Base-by-base conservation (phyloP, 164 flowering plant genomes). In the Hamamelis virginiana region DNA sequence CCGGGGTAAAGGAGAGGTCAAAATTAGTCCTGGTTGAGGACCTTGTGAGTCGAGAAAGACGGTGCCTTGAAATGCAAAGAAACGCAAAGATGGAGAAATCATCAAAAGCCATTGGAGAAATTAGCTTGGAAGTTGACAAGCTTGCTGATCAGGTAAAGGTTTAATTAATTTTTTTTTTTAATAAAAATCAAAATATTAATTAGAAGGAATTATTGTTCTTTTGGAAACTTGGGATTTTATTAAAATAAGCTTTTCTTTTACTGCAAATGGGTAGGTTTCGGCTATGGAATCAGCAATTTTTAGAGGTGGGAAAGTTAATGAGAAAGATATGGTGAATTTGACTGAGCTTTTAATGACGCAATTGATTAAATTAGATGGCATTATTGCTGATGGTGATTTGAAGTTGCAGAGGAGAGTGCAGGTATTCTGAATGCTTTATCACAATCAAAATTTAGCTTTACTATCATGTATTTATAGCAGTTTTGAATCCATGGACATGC, bases 1-100 rank as follows among this genome's bases (percentile, higher is more conserved):
- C 46, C 18, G 75, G 84, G 3, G 84, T 86, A 14, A 86, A 79
- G 57, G 70, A 86, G 47, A 73, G 81, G 48, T 86, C 89, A 0
- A 86, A 79, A 28, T 50, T 86, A 1, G 78, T 82, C 25, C 51
- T 86, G 19, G 9, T 76, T 48, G 85, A 80, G 62, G 89, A 85
- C 69, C 52, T 67, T 26, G 12, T 65, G 1, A 77, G 81, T 52
- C 60, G 53, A 43, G 89, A 83, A 62, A 80, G 59, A 51, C 62
- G 84, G 21, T 59, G 25, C 28, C 67, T 80, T 16, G 84, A 85
- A 69, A 59, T 68, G 53, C 33, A 63, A 0, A 78, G 69, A 48
- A 77, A 27, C 62, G 78, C 83, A 0, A 76, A 59, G 18, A 68
- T 69, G 28, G 83, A 80, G 38, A 79, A 80, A 72, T 77, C 83